Conservation (phyloP, 768 basidiomycete genomes). For the Cubamyces lactineus region DNA sequence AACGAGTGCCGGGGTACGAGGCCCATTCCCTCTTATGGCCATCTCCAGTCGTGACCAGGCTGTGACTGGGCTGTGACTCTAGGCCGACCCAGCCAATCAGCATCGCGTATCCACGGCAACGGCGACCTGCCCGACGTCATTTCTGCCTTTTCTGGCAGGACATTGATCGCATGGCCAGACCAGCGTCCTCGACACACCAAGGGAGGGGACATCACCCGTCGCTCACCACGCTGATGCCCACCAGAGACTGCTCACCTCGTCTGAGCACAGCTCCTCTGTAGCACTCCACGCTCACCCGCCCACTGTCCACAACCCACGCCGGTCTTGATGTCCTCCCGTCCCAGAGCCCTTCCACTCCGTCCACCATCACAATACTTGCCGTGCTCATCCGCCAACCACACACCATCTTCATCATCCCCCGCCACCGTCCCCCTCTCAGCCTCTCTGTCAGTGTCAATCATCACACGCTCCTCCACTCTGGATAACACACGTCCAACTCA, state of each 20-base stretch:
- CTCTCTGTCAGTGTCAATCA: not conserved
- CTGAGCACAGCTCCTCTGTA: not conserved
- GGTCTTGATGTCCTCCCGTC: not conserved
- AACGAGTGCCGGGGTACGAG: not conserved
- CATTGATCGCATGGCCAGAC: no score
- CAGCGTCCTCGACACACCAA: no score
- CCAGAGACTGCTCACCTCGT: not conserved
- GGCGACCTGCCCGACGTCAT: not conserved
- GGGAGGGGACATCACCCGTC: not conserved
- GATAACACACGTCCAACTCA: no score
- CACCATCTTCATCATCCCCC: not conserved
- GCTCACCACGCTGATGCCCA: not conserved
- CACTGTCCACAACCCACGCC: not conserved
- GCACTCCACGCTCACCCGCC: not conserved
- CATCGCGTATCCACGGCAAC: not conserved
- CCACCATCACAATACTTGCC: not conserved
- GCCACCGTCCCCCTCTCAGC: not conserved
- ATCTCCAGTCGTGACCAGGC: not conserved
- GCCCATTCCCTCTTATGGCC: no score
- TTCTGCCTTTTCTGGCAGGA: not conserved
- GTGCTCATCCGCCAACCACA: not conserved
- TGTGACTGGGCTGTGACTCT: not conserved
- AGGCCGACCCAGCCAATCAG: slow-evolving; percentile 6
- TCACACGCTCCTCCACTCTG: not conserved
- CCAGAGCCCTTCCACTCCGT: not conserved